Percentiles rank a stretch among this genome's conserved stretches.
phyloP scores from a whole-genome alignment of 495 filamentous ascomycete species.

The Beverwykella pulmonaria region DNA sequence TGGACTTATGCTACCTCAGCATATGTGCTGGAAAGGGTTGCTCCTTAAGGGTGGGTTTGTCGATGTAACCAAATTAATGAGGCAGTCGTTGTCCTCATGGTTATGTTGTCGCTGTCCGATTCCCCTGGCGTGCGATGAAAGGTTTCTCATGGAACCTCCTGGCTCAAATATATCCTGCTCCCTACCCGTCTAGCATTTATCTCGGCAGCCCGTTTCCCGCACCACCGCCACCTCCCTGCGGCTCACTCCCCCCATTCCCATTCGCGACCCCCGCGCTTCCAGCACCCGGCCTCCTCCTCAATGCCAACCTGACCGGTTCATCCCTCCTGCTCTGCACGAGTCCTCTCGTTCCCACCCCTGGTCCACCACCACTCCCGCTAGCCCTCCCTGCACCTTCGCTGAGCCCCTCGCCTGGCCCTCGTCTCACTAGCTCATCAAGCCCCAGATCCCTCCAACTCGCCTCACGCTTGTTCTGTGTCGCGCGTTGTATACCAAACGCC shows the following conservation, averaged over 20 bases:
- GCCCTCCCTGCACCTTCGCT: constrained; percentile 1
- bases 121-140: too few species aligned
- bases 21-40: too few species aligned
- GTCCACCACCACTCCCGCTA: constrained; percentile 4
- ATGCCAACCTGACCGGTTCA: constrained; percentile 24
- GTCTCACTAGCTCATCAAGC: constrained; percentile 67
- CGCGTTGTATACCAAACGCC: constrained; percentile 90
- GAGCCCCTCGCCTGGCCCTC: constrained; percentile 49
- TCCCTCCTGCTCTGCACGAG: constrained; percentile 9
- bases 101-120: too few species aligned
- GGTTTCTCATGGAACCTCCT: too few species aligned
- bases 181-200: constrained; percentile 5
- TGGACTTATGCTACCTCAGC: too few species aligned
- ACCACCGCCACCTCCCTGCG: not conserved
- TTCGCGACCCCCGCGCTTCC: not conserved
- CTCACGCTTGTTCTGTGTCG: constrained; percentile 68
- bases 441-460: constrained; percentile 86
- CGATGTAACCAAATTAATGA: too few species aligned
- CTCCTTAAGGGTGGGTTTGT: too few species aligned
- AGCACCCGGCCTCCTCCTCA: constrained; percentile 27
- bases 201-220: constrained; percentile 29
- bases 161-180: too few species aligned
- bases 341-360: constrained; percentile 1
- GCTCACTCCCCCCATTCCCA: constrained; percentile 3
- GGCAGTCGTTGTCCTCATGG: too few species aligned